These are phyloP conservation scores for Phytophthora sp. DNA, from an alignment of 352 stramenopile genomes.

Conservation along the genomic window DNA sequence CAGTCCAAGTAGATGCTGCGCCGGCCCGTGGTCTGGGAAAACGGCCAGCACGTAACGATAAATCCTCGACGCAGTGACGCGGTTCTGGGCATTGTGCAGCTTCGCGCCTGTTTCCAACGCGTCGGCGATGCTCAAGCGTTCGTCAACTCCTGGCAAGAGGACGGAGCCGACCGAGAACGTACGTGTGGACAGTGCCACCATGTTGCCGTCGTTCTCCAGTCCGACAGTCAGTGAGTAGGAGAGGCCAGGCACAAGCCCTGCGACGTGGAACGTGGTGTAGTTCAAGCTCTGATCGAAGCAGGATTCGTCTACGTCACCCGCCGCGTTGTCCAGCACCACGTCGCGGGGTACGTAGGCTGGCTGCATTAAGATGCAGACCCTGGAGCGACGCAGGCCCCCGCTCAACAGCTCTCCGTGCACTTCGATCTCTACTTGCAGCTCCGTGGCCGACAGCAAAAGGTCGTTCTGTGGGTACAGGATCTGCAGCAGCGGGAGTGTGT, in stretches of 20 bases:
- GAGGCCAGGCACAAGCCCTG: slow-evolving; percentile 59
- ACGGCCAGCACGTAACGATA: slow-evolving; percentile 61
- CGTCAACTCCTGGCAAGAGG: slow-evolving; percentile 21
- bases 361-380: slow-evolving; percentile 68
- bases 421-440: slow-evolving; percentile 62
- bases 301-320: slow-evolving; percentile 47
- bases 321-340: slow-evolving; percentile 38
- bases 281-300: slow-evolving; percentile 67
- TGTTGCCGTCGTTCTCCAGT: slow-evolving; percentile 52
- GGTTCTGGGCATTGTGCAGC: slow-evolving; percentile 46
- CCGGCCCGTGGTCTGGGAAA: slow-evolving; percentile 51
- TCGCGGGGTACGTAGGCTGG: slow-evolving; percentile 49
- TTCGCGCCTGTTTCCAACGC: slow-evolving; percentile 49
- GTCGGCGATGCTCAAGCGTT: slow-evolving; percentile 48
- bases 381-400: slow-evolving; percentile 28
- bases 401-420: slow-evolving; percentile 50
- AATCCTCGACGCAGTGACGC: slow-evolving; percentile 40
- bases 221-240: slow-evolving; percentile 61
- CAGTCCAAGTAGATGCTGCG: slow-evolving; percentile 61
- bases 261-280: slow-evolving; percentile 60
- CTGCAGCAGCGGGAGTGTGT: slow-evolving; percentile 48
- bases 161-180: slow-evolving; percentile 68
- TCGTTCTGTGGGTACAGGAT: slow-evolving; percentile 66
- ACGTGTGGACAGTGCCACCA: slow-evolving; percentile 69
- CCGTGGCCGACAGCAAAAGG: slow-evolving; percentile 45